Percentiles rank a stretch among this genome's conserved stretches.
phyloP scores from a whole-genome alignment of 768 basidiomycete genomes.

The Mycena pura region DNA sequence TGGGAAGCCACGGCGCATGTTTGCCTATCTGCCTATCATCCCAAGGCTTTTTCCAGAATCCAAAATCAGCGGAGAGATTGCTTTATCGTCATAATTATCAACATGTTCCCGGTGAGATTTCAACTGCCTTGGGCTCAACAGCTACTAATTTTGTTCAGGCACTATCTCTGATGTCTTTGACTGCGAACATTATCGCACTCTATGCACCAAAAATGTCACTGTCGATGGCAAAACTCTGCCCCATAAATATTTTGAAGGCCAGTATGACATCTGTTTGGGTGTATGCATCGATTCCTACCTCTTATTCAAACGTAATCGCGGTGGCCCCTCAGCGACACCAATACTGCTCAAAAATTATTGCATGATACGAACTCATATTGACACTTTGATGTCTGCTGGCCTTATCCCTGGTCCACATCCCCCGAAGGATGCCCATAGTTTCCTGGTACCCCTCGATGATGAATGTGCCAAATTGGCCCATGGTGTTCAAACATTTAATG shows the following conservation, averaged over 20 bases:
- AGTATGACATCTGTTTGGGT: neutral
- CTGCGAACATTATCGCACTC: slow-evolving; percentile 35
- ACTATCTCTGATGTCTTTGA: slow-evolving; percentile 48
- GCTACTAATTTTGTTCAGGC: too few relatives aligned
- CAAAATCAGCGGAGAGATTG: slow-evolving; percentile 9
- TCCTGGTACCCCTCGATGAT: neutral
- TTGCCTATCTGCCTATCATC: slow-evolving; percentile 39
- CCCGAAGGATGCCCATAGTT: neutral
- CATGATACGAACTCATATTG: neutral
- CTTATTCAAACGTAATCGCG: neutral
- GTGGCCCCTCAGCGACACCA: neutral
- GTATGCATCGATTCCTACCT: neutral
- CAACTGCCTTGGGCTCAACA: too few relatives aligned
- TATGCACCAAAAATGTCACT: slow-evolving; percentile 30
- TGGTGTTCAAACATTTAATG: neutral
- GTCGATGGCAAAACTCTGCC: slow-evolving; percentile 24
- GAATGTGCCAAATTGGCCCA: neutral
- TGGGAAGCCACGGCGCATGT: slow-evolving; percentile 3
- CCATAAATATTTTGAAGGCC: neutral
- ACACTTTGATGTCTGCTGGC: neutral
- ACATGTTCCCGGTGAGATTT: slow-evolving; percentile 21
- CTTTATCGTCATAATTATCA: slow-evolving; percentile 22
- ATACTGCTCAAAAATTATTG: neutral
- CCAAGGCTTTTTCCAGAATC: slow-evolving; percentile 32
- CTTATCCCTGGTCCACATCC: neutral